Percentiles rank a stretch among this genome's conserved stretches.
Conservation (phyloP, 2,329 filamentous ascomycete species). For the Aspergillus udagawae region DNA sequence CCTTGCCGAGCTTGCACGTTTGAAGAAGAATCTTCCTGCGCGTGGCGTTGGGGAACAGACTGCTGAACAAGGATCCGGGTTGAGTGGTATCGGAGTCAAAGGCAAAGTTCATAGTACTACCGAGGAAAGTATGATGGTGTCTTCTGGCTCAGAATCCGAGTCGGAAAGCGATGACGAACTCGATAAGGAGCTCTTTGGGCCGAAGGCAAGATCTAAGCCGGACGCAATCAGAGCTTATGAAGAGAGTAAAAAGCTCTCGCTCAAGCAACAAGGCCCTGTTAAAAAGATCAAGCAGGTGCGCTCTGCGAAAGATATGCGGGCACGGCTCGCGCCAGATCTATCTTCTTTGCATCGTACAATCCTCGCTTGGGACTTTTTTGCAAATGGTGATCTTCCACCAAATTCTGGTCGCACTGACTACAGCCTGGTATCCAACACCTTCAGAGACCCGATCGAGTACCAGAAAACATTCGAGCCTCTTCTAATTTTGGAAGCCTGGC, state of each 20-base stretch:
- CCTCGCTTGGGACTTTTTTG: conserved; percentile 92
- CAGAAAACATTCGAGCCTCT: conserved; percentile 87
- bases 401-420: conserved; percentile 66
- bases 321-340: conserved; percentile 84
- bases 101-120: conserved; percentile 74
- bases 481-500: conserved; percentile 90
- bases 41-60: conserved; percentile 53
- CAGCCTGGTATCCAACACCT: conserved; percentile 71
- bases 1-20: conserved; percentile 65
- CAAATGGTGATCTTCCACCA: conserved; percentile 80
- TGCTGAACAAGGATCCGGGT: conserved; percentile 73
- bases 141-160: conserved; percentile 58
- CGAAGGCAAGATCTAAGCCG: conserved; percentile 35
- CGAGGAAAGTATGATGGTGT: conserved; percentile 84
- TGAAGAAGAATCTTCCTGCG: conserved; percentile 54
- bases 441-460: conserved; percentile 72
- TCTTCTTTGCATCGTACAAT: conserved; percentile 79
- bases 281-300: conserved; percentile 78
- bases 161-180: conserved; percentile 75
- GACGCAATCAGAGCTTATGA: conserved; percentile 45
- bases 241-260: conserved; percentile 43
- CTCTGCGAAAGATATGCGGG: conserved; percentile 89
- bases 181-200: conserved; percentile 63
- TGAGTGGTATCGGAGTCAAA: conserved; percentile 65
- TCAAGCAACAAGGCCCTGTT: conserved; percentile 66